Base-by-base conservation (phyloP, 2,329 filamentous ascomycete genomes). In the Ambrosiella xylebori region DNA sequence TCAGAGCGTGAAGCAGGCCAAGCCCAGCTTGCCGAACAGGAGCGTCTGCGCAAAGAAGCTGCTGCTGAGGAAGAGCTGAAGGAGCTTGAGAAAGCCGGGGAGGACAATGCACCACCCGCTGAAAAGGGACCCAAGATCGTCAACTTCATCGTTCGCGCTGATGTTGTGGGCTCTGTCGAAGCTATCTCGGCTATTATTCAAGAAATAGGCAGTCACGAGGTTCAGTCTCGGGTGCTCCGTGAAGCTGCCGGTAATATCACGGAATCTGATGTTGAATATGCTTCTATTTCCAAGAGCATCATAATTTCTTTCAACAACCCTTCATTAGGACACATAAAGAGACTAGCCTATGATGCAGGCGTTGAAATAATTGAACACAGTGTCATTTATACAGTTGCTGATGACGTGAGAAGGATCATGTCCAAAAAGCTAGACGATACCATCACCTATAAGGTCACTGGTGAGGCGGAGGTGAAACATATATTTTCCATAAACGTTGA, bases 151-250 rank as follows among this genome's bases (percentile, higher is more conserved):
- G 76, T 98, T 71, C 95, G 94, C 70, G 90, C 84, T 57, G 93
- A 98, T 65, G 93, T 97, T 15, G 86, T 85, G 61, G 93, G 93
- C 41, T 97, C 91, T 0, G 89, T 90, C 0, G 93, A 98, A 72
- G 93, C 93, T 1, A 85, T 97, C 2, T 76, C 83, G 61, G 84
- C 87, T 54, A 84, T 85, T 7, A 77, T 98, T 60, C 74, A 82
- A 61, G 81, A 84, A 60, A 76, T 96, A 62, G 89, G 90, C 62
- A 95, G 85, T 71, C 82, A 88, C 64, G 88, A 97, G 67, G 84
- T 96, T 44, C 79, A 76, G 38, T 79, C 90, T 12, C 80, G 82
- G 59, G 76, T 98, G 60, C 78, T 98, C 40, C 82, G 85, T 19
- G 84, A 85, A 2, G 81, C 78, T 1, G 85, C 93, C 1, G 94